These are phyloP conservation scores for Geosmithia morbida DNA, from an alignment of 2,329 filamentous ascomycete genomes.

Conservation along the genomic window DNA sequence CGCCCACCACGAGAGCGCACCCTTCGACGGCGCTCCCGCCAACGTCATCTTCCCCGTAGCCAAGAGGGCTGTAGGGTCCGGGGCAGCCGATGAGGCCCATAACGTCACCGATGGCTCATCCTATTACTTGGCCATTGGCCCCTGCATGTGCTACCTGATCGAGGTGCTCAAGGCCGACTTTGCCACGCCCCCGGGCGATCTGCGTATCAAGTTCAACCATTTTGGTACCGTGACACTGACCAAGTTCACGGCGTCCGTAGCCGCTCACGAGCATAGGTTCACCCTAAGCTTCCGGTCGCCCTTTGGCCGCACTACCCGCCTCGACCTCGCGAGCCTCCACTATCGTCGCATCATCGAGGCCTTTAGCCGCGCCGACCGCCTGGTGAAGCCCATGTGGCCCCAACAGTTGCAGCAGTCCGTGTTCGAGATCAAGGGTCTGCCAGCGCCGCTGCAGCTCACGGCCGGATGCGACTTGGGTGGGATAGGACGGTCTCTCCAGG, in stretches of 20 bases:
- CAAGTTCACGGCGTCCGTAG: slow-evolving; percentile 33
- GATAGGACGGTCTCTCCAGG: slow-evolving; percentile 37
- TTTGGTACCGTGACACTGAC: slow-evolving; percentile 39
- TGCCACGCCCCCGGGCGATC: slow-evolving; percentile 26
- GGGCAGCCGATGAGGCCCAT: slow-evolving; percentile 25
- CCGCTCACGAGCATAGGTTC: slow-evolving; percentile 39
- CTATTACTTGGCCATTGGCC: slow-evolving; percentile 38
- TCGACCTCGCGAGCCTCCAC: slow-evolving; percentile 38
- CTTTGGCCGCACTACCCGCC: slow-evolving; percentile 24
- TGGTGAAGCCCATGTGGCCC: slow-evolving; percentile 43
- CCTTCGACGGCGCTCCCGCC: slow-evolving; percentile 11
- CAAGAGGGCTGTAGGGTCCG: slow-evolving; percentile 27
- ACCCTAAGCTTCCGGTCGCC: slow-evolving; percentile 37
- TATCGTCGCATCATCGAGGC: slow-evolving; percentile 39
- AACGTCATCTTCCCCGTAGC: slow-evolving; percentile 36
- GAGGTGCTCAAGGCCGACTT: slow-evolving; percentile 31
- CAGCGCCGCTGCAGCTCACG: slow-evolving; percentile 36
- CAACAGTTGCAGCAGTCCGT: slow-evolving; percentile 37
- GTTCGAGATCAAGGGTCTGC: slow-evolving; percentile 36
- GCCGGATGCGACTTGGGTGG: slow-evolving; percentile 40
- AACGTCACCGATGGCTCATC: slow-evolving; percentile 34
- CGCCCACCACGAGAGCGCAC: slow-evolving; percentile 24
- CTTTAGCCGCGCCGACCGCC: slow-evolving; percentile 38
- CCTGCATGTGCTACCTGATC: slow-evolving; percentile 35
- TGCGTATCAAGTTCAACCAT: slow-evolving; percentile 31